Evolutionary conservation across 1,284 basidiomycete species (phyloP), one percentile per base, ranked within the genome.

Genomic region (Microbotryum intermedium): DNA sequence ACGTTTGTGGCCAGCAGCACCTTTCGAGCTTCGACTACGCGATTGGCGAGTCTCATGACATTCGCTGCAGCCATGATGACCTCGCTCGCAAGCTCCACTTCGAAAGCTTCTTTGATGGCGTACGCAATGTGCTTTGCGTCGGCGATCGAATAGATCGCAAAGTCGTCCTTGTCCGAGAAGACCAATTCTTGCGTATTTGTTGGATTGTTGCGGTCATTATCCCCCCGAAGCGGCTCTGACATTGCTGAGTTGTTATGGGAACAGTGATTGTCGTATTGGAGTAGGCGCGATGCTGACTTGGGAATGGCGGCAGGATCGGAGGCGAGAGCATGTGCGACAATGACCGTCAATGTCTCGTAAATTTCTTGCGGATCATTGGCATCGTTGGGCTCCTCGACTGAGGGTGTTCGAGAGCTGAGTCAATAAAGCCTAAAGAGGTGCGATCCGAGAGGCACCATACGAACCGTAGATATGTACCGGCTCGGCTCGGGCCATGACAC

Each of bases 11-110:
- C 43, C 18, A 65, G 54, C 23, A 87, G 73, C 44, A 91, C 77
- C 70, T 86, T 83, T 71, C 85, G 85, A 16, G 90, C 88, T 23
- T 88, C 82, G 60, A 94, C 76, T 65, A 97, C 87, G 69, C 90
- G 80, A 69, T 86, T 85, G 6, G 91, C 85, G 64, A 98, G 77
- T 45, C 85, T 80, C 20, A 81, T 81, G 66, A 97, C 76, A 75
- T 98, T 97, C 20, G 94, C 91, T 71, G 95, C 90, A 1, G 91
- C 93, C 49, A 97, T 79, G 47, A 98, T 81, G 23, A 98, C 91
- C 69, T 95, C 89, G 18, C 85, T 82, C 6, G 84, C 84, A 70
- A 93, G 85, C 71, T 97, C 93, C 45, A 97, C 85, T 42, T 81
- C 84, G 72, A 94, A 95, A 10, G 86, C 83, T 72, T 87, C 82